These are phyloP conservation scores for Pyrus hybrid DNA, from an alignment of 331 rosid species.

Conservation along the genomic window DNA sequence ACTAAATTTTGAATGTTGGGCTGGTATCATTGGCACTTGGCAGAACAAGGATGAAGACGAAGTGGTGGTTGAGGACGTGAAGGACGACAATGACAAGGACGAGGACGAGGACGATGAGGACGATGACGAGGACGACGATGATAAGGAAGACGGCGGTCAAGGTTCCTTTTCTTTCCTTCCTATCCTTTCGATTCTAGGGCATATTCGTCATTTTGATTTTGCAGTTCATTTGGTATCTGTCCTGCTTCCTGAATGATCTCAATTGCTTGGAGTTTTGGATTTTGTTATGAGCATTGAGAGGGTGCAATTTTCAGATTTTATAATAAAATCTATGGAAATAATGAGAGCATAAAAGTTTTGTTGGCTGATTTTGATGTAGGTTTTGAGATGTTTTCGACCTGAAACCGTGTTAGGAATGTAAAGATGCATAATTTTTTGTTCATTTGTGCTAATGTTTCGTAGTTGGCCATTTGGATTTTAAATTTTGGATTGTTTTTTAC, in stretches of 20 bases:
- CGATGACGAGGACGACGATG: constrained; percentile 51
- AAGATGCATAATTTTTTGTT: not conserved
- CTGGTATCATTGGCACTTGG: not conserved
- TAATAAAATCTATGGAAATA: not conserved
- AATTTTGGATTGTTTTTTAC: not conserved
- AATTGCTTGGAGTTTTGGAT: not conserved
- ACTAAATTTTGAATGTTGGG: not conserved
- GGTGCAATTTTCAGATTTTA: not conserved
- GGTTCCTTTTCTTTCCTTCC: constrained; percentile 15
- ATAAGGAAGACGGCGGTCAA: constrained; percentile 48
- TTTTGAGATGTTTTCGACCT: not conserved
- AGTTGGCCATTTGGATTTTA: too few relatives aligned
- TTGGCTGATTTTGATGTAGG: not conserved
- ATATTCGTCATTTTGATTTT: not conserved
- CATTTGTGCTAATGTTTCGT: not conserved
- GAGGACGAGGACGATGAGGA: constrained; percentile 35
- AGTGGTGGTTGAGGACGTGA: constrained; percentile 55
- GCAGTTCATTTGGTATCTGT: not conserved
- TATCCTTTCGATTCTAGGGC: not conserved
- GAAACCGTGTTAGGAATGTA: not conserved
- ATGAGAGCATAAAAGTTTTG: not conserved
- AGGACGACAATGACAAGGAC: constrained; percentile 43
- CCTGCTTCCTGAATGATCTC: not conserved
- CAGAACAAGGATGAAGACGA: constrained; percentile 44
- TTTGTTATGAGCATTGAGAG: not conserved